These are phyloP conservation scores for Dillenia suffruticosa DNA, from an alignment of 164 flowering plant genomes.

Conservation along the genomic window DNA sequence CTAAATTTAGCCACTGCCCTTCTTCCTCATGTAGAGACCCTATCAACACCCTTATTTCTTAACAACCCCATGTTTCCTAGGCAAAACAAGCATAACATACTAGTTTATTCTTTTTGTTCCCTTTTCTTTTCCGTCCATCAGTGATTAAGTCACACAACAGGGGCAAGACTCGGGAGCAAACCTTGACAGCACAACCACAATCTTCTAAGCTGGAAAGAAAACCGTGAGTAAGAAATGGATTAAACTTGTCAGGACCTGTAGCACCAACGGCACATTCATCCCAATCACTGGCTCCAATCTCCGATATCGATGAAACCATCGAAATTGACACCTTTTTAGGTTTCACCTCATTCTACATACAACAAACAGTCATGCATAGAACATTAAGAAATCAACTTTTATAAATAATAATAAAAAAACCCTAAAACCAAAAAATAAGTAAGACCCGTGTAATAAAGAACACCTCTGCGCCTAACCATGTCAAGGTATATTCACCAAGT, in stretches of 20 bases:
- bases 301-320: conserved; percentile 68
- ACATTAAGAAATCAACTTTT: neutral
- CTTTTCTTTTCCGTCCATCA: too few species aligned
- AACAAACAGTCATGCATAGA: conserved; percentile 2
- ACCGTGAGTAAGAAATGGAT: conserved; percentile 83
- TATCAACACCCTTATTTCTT: too few species aligned
- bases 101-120: too few species aligned
- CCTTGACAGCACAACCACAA: conserved; percentile 80
- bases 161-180: conserved; percentile 10
- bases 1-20: too few species aligned
- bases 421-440: conserved; percentile 4
- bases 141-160: too few species aligned
- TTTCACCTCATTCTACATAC: conserved; percentile 11
- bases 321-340: conserved; percentile 56
- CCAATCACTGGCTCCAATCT: conserved; percentile 68
- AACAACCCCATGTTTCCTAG: too few species aligned
- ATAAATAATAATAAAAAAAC: too few species aligned
- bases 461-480: conserved; percentile 51
- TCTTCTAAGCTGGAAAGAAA: conserved; percentile 93
- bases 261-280: conserved; percentile 82
- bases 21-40: too few species aligned
- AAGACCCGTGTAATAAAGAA: conserved; percentile 6
- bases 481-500: conserved; percentile 51
- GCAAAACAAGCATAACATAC: too few species aligned
- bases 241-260: conserved; percentile 55